These are phyloP conservation scores for Pistacia vera DNA, from an alignment of 345 rosid genomes.

Conservation along the genomic window DNA sequence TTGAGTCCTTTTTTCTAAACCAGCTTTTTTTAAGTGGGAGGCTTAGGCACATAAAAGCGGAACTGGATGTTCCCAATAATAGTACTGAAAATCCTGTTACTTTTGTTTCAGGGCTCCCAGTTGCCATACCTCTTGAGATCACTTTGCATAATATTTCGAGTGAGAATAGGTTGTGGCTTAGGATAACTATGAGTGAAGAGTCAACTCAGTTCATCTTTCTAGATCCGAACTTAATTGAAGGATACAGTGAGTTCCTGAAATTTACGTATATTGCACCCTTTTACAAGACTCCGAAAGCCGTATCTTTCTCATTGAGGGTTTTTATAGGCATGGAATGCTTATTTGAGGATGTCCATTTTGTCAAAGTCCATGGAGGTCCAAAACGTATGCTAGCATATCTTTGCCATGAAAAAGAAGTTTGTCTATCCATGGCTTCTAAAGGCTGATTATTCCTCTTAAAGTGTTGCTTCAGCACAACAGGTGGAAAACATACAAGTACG, in stretches of 20 bases:
- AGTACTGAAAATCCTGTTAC: constrained; percentile 63
- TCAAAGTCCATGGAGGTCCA: constrained; percentile 50
- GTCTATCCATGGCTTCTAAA: constrained; percentile 13
- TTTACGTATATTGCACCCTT: constrained; percentile 49
- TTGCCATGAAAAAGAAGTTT: constrained; percentile 59
- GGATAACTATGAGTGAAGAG: constrained; percentile 47
- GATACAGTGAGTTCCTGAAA: constrained; percentile 37
- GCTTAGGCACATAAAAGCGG: constrained; percentile 46
- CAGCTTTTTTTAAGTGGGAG: constrained; percentile 44
- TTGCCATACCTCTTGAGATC: constrained; percentile 62
- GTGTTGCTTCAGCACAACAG: not conserved
- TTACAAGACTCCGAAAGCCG: constrained; percentile 62
- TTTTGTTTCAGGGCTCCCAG: constrained; percentile 74
- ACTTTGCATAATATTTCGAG: constrained; percentile 45
- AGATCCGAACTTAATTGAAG: constrained; percentile 43
- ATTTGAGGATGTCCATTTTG: constrained; percentile 38
- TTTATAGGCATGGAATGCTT: constrained; percentile 67
- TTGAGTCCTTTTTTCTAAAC: constrained; percentile 46
- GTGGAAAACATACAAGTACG: not conserved
- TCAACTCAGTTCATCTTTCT: constrained; percentile 56
- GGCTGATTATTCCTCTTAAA: not conserved
- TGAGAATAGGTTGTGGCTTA: constrained; percentile 70
- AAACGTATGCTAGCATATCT: constrained; percentile 48
- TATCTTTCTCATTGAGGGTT: constrained; percentile 50
- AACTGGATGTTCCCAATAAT: constrained; percentile 60